Percentiles rank a stretch among this genome's conserved stretches.
phyloP scores from a whole-genome alignment of 345 rosid genomes.

The Hypericum androsaemum region DNA sequence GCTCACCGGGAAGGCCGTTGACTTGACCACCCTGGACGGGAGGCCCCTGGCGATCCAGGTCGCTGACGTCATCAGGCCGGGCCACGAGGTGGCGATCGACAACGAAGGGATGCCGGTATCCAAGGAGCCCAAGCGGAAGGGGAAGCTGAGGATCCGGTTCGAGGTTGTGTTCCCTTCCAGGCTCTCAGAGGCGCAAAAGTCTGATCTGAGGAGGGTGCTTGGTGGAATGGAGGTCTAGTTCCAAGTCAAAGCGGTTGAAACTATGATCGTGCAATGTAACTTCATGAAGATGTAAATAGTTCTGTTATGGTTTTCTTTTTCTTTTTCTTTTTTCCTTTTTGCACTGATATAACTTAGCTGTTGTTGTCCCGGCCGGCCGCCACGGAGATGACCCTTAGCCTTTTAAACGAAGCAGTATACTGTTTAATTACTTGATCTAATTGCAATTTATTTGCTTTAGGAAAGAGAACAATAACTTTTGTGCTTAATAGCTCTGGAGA shows the following conservation, averaged over 20 bases:
- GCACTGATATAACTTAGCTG: too few relatives aligned
- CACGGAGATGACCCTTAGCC: too few relatives aligned
- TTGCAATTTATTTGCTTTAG: too few relatives aligned
- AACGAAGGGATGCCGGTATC: slow-evolving; percentile 73
- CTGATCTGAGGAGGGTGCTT: slow-evolving; percentile 48
- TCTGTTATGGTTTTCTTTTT: too few relatives aligned
- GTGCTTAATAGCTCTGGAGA: too few relatives aligned
- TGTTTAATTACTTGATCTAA: too few relatives aligned
- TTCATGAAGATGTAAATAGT: slow-evolving; percentile 32
- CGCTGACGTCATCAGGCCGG: slow-evolving; percentile 48
- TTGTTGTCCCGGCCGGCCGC: too few relatives aligned
- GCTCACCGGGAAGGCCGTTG: slow-evolving; percentile 43
- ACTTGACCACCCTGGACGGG: slow-evolving; percentile 55
- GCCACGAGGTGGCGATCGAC: slow-evolving; percentile 38
- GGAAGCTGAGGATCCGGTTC: slow-evolving; percentile 46
- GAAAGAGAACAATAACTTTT: too few relatives aligned
- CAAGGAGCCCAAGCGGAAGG: slow-evolving; percentile 49
- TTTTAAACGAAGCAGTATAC: too few relatives aligned
- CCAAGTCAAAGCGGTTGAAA: background rate
- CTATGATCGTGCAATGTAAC: slow-evolving; percentile 11
- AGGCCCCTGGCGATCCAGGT: slow-evolving; percentile 40
- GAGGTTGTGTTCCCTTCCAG: slow-evolving; percentile 47
- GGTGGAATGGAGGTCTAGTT: slow-evolving; percentile 29
- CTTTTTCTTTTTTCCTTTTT: too few relatives aligned
- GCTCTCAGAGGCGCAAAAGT: slow-evolving; percentile 50